These are phyloP conservation scores for Nakaseomyces bracarensis DNA, from an alignment of 1,139 yeast species.

Conservation along the genomic window DNA sequence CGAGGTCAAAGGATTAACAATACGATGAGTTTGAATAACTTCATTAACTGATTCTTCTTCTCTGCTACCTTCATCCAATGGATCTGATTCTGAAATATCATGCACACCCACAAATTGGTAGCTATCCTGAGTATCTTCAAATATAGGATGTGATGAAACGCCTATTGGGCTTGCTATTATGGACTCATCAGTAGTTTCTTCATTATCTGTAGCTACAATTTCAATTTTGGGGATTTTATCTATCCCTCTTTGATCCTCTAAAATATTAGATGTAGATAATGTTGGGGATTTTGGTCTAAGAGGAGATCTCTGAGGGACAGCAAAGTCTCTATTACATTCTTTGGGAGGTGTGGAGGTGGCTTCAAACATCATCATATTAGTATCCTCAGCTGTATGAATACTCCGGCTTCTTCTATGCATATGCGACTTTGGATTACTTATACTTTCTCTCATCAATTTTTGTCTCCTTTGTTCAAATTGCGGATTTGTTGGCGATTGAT, in stretches of 20 bases:
- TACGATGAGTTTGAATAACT: background rate
- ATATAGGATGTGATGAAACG: background rate
- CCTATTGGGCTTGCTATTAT: background rate
- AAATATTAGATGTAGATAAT: background rate
- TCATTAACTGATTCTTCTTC: background rate
- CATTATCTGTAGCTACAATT: background rate
- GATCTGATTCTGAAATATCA: background rate
- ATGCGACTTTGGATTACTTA: conserved; percentile 14
- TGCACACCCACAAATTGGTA: conserved; percentile 5
- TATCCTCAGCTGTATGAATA: conserved; percentile 11
- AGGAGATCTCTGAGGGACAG: conserved; percentile 21
- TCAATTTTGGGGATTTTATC: background rate
- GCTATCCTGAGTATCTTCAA: conserved; percentile 7
- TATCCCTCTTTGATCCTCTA: background rate
- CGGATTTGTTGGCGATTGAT: conserved; percentile 12
- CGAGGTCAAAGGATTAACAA: background rate
- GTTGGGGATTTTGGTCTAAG: conserved; percentile 16
- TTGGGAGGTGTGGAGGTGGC: conserved; percentile 14
- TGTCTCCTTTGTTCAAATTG: conserved; percentile 22
- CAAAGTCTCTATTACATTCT: conserved; percentile 1
- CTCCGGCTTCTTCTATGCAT: conserved; percentile 26
- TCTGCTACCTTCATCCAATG: background rate
- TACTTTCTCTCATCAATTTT: conserved; percentile 13
- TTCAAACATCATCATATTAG: conserved; percentile 10
- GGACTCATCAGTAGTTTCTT: background rate